Base-by-base conservation (phyloP, 169 alveolate genomes). In the Miamiensis avidus region DNA sequence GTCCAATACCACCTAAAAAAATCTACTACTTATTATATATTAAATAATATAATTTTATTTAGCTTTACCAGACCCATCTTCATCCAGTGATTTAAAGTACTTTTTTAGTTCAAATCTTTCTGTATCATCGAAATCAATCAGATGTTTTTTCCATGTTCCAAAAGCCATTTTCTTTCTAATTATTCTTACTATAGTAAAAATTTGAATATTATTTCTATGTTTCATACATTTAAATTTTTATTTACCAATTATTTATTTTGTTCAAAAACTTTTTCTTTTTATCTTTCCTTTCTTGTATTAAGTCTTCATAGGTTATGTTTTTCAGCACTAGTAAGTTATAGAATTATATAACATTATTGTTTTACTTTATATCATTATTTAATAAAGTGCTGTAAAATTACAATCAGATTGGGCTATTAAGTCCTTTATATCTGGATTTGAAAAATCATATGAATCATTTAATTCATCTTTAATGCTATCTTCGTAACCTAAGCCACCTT, bases 91-190 rank as follows among this genome's bases (percentile, higher is more conserved):
- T 15, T 82, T 81, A 74, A 86, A 86, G 74, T 86, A 86, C 33
- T 86, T 64, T 32, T 86, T 86, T 31, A 86, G 79, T 64, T 86
- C 32, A 26, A 74, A 75, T 69, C 90, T 74, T 73, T 86, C 90
- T 34, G 81, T 86, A 75, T 86, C 90, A 86, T 86, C 82, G 65
- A 86, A 86, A 75, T 86, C 90, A 26, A 86, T 86, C 33, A 74
- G 81, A 28, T 86, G 78, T 74, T 77, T 86, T 74, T 65, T 27
- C 81, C 76, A 26, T 76, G 72, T 29, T 86, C 74, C 30, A 74
- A 64, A 20, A 86, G 69, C 90, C 90, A 86, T 79, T 79, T 79
- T 79, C 84, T 79, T 79, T 79, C 74, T 49, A 20, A 49, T 11
- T 49, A 11, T 49, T 49, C 69, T 49, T 11, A 49, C 69, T 49